Percentiles rank a stretch among this genome's conserved stretches.
Evolutionary conservation across 2,329 filamentous ascomycete genomes (phyloP).

Genomic region (Beauveria scarabaeidicola): DNA sequence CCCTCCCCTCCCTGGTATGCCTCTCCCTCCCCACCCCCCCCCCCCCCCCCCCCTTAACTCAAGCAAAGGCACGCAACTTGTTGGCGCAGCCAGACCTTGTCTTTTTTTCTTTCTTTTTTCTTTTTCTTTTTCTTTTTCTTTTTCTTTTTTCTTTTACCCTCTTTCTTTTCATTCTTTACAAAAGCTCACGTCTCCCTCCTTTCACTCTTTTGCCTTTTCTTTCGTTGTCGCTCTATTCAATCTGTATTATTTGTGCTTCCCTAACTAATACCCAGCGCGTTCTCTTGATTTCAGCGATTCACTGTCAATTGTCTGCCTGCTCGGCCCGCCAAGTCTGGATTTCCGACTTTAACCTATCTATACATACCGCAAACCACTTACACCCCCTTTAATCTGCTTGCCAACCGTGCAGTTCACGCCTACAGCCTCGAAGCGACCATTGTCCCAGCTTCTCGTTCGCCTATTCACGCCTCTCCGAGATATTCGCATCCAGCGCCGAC

Average conservation of each 20-base stretch:
- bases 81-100: constrained; percentile 7
- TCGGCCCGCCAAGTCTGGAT: background rate
- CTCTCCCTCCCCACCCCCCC: background rate
- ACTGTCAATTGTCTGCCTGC: background rate
- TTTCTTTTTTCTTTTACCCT: constrained; percentile 10
- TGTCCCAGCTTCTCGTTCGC: background rate
- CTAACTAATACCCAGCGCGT: constrained; percentile 20
- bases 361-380: constrained; percentile 4
- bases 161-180: constrained; percentile 15
- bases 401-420: constrained; percentile 1
- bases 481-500: background rate
- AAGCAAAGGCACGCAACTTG: constrained; percentile 5
- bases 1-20: too few species aligned
- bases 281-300: constrained; percentile 3
- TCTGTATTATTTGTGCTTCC: constrained; percentile 13
- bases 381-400: constrained; percentile 10
- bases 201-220: constrained; percentile 11
- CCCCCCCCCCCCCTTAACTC: constrained; percentile 4
- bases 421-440: background rate
- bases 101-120: constrained; percentile 6
- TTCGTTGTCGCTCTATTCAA: constrained; percentile 4
- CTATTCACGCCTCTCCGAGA: background rate
- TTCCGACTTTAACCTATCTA: background rate
- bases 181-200: constrained; percentile 18
- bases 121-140: background rate